Base-by-base conservation (phyloP, 768 basidiomycete species). In the Auriscalpium orientale region DNA sequence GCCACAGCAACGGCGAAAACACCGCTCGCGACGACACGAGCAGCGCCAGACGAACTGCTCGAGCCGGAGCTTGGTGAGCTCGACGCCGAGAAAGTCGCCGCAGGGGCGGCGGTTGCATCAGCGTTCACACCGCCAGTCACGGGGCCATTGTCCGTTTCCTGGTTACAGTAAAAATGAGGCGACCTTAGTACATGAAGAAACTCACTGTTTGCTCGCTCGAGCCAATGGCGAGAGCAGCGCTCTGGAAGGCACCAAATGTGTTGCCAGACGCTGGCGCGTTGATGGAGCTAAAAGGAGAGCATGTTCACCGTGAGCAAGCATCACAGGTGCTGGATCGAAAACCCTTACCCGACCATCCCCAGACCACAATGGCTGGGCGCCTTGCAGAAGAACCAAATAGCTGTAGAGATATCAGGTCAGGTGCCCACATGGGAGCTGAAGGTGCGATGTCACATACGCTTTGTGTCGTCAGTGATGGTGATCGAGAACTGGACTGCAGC, bases 341-440 rank as follows among this genome's bases (percentile, higher is more conserved):
- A 53, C 9, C 53, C 67, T 62, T 67, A 72, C 57, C 74, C 77
- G 33, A 79, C 77, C 77, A 79, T 76, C 21, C 80, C 80, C 57
- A 71, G 53, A n/a, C 75, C 76, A 60, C 81, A 82, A 63, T 82
- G 80, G 3, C 37, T 43, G 10, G 62, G 51, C 54, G 70, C 66
- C 65, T 80, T 79, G 71, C 80, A 81, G 64, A 76, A 76, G 76
- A 76, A 81, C 76, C 76, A 83, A 54, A 83, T 77, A 18, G 80
- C 79, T 82, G 55, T 16, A 57, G 35, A 2, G 36, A 40, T 7
- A 28, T 28, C 28, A 28, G 28, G 28, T 7, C 28, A 28, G 28
- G n/a, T n/a, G n/a, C n/a, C n/a, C n/a, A n/a, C n/a, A 28, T 28
- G 28, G 28, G 4, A 5, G 28, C 28, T 28, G 4, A 7, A 28